Evolutionary conservation across 129 eudicot genomes (phyloP).

Genomic region (Logfia minima): DNA sequence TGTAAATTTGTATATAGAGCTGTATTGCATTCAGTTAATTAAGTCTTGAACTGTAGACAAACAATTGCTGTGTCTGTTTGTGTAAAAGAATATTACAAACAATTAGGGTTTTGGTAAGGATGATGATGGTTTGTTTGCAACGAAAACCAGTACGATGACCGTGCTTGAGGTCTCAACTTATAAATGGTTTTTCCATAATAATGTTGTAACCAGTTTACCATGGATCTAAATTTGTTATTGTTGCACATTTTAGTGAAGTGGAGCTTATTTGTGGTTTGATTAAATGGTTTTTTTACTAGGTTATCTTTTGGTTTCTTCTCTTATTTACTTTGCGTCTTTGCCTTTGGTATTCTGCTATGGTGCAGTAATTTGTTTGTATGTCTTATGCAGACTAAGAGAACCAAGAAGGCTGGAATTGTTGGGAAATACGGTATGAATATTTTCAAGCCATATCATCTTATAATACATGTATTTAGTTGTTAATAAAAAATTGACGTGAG

Average conservation of each 20-base stretch:
- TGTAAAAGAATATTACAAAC: background rate
- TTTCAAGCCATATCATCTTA: background rate
- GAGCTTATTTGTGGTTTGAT: background rate
- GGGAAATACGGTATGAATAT: conserved; percentile 68
- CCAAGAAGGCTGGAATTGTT: conserved; percentile 84
- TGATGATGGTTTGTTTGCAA: background rate
- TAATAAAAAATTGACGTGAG: background rate
- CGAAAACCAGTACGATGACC: background rate
- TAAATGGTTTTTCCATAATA: too few relatives aligned
- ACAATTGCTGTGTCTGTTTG: background rate
- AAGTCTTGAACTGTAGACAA: background rate
- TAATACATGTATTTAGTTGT: background rate
- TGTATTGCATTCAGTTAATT: background rate
- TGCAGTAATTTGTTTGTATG: conserved; percentile 17
- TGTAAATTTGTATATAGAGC: background rate
- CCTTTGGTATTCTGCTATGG: background rate
- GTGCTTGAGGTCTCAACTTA: too few relatives aligned
- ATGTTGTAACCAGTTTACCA: background rate
- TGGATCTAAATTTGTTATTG: background rate
- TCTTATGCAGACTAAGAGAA: conserved; percentile 65
- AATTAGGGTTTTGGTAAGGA: background rate
- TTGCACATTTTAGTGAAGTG: background rate
- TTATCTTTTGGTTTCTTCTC: background rate
- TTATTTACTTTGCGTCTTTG: conserved; percentile 1
- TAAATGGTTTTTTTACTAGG: background rate